Evolutionary conservation across 1,284 basidiomycete species (phyloP).

Genomic region (Cystobasidium slooffiae): DNA sequence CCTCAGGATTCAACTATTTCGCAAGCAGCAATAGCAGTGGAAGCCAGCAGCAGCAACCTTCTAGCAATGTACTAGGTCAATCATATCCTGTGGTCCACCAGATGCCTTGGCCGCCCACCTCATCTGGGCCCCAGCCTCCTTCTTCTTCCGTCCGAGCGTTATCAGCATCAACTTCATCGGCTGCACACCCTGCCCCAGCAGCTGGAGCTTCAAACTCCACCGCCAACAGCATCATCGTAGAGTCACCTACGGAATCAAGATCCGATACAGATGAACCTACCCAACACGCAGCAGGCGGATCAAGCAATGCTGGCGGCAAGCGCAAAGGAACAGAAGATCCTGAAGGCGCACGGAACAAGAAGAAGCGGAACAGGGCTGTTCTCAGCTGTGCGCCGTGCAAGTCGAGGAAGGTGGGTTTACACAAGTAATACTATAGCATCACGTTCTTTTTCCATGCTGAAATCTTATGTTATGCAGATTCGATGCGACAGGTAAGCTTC

Average conservation of each 20-base stretch:
- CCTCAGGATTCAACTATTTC: background rate
- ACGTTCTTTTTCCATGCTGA: background rate
- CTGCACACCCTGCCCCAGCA: background rate
- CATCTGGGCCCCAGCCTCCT: no score
- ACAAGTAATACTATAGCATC: background rate
- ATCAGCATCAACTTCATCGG: background rate
- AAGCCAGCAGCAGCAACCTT: background rate
- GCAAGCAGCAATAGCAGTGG: conserved; percentile 13
- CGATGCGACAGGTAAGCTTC: conserved; percentile 31
- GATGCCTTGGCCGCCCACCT: no score
- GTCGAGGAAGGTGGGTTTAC: conserved; percentile 17
- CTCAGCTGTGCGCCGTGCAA: conserved; percentile 30
- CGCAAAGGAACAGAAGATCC: conserved; percentile 26
- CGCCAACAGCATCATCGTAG: conserved; percentile 14
- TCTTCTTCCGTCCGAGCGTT: background rate
- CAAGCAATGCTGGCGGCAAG: background rate
- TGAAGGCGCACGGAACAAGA: conserved; percentile 12
- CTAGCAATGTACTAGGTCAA: no score
- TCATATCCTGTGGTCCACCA: no score
- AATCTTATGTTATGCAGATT: background rate
- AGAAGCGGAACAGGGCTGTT: conserved; percentile 19
- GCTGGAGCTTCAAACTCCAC: background rate
- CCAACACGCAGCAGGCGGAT: background rate
- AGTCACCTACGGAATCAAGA: background rate
- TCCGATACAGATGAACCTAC: conserved; percentile 12